Evolutionary conservation across 2,329 filamentous ascomycete genomes (phyloP).

Genomic region (Claviceps monticola): DNA sequence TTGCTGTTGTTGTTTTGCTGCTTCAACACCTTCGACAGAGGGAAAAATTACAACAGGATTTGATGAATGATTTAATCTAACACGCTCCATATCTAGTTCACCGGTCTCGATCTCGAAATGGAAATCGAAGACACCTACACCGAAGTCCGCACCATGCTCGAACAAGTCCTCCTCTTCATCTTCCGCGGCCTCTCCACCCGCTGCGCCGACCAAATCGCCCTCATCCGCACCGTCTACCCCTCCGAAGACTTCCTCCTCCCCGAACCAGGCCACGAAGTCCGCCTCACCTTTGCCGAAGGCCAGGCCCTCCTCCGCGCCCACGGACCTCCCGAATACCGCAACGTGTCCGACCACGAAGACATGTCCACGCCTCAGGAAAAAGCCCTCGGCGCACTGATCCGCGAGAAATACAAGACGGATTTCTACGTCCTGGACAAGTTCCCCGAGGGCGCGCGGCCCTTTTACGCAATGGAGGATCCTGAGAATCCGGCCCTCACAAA

Average conservation of each 20-base stretch:
- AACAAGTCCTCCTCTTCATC: slow-evolving; percentile 63
- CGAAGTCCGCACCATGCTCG: slow-evolving; percentile 59
- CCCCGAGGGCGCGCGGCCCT: slow-evolving; percentile 41
- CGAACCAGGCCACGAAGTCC: slow-evolving; percentile 57
- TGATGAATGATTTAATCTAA: too few species aligned
- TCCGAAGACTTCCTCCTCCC: slow-evolving; percentile 67
- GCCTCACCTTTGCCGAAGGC: slow-evolving; percentile 64
- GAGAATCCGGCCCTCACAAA: slow-evolving; percentile 34
- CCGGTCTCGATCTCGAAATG: slow-evolving; percentile 81
- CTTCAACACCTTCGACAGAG: too few species aligned
- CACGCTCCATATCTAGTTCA: slow-evolving; percentile 34
- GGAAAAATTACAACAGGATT: too few species aligned
- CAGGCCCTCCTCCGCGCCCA: slow-evolving; percentile 66
- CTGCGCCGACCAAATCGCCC: slow-evolving; percentile 58
- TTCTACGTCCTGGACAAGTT: slow-evolving; percentile 98
- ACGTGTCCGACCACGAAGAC: slow-evolving; percentile 65
- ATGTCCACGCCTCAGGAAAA: slow-evolving; percentile 73
- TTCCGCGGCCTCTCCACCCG: slow-evolving; percentile 45
- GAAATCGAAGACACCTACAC: slow-evolving; percentile 68
- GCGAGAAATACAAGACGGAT: slow-evolving; percentile 82
- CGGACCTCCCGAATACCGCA: slow-evolving; percentile 49
- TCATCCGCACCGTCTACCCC: slow-evolving; percentile 60
- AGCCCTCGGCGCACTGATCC: slow-evolving; percentile 74
- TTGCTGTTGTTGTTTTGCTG: too few species aligned
- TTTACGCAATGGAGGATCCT: slow-evolving; percentile 56